Evolutionary conservation across 345 rosid genomes (phyloP).

Genomic region (Brassica incana): DNA sequence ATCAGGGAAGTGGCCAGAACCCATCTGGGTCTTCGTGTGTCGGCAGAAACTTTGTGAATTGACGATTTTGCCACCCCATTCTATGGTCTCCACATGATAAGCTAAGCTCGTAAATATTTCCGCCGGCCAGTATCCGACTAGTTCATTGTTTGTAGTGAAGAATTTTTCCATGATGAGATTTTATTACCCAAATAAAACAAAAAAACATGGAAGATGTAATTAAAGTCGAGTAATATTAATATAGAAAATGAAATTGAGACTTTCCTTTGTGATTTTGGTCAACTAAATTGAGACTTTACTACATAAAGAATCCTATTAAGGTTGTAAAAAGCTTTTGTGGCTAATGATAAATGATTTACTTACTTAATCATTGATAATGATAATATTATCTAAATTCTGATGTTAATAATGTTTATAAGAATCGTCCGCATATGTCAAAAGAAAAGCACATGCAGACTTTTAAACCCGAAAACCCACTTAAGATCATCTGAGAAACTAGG

Average conservation of each 20-base stretch:
- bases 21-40: neutral
- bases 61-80: neutral
- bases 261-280: neutral
- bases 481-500: neutral
- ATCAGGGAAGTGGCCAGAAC: neutral
- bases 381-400: neutral
- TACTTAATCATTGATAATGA: neutral
- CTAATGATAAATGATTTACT: neutral
- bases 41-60: neutral
- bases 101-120: neutral
- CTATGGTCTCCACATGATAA: neutral
- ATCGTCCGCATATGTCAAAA: no score
- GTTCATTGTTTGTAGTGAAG: neutral
- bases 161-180: neutral
- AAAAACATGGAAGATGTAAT: neutral
- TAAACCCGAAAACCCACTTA: neutral
- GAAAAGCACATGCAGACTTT: neutral
- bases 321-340: neutral
- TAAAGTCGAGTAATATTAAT: neutral
- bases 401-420: neutral
- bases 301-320: neutral
- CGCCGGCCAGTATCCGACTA: neutral
- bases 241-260: neutral
- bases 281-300: neutral
- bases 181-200: neutral